Base-by-base conservation (phyloP, 2,329 filamentous ascomycete genomes). In the Cordyceps javanica region DNA sequence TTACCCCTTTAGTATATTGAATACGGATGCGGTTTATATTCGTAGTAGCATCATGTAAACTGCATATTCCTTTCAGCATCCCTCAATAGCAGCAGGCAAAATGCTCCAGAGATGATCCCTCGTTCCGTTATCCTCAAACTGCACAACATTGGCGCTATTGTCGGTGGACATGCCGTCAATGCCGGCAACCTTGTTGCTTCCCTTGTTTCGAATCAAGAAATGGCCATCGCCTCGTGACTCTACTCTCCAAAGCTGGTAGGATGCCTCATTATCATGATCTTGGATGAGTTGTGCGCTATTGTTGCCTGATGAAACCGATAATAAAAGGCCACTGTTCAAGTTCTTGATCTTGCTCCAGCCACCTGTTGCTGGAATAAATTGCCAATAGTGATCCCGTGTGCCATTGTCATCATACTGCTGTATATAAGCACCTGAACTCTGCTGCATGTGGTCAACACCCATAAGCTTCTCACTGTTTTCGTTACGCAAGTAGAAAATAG, bases 401-500 rank as follows among this genome's bases (percentile, higher is more conserved):
- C 49, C 57, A 32, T 60, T 58, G 23, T 61, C 59, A 1, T 62
- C 57, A 32, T 57, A 56, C 51, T 62, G 61, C 41, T 61, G 61
- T 2, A 60, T 48, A 13, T 42, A 44, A 1, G 59, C 57, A 23
- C 53, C 36, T 13, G 32, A 25, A n/a, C 16, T 16, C 10, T 16
- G 30, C 9, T 21, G 54, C 34, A 16, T 39, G 39, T 52, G 21
- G n/a, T 59, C 57, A 5, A 61, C 57, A 50, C 57, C 59, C 57
- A 60, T 58, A 21, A 61, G 30, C 41, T 62, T 62, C 26, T 57
- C 61, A 51, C 61, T 62, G 58, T 62, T 59, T 21, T 49, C 61
- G 58, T 62, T 62, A 45, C 56, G 58, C 3, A 62, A 16, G 30
- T 61, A 28, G 45, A 61, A 62, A n/a, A 59, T 54, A n/a, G 68